Percentiles rank a stretch among this genome's conserved stretches.
Conservation (phyloP, 257 asterid species). For the Datura wrightii region DNA sequence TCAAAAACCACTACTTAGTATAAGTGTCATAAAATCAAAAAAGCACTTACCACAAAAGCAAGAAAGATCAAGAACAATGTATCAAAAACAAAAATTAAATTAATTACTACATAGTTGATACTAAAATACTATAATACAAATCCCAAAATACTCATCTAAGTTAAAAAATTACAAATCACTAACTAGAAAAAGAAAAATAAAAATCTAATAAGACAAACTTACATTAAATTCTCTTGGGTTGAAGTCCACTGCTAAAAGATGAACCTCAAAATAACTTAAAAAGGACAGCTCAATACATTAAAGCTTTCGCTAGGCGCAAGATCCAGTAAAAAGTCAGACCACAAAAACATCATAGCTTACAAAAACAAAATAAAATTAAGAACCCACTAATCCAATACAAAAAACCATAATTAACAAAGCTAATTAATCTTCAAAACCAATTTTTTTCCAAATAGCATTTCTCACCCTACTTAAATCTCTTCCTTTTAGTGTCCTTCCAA, state of each 20-base stretch:
- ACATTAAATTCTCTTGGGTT: conserved; percentile 40
- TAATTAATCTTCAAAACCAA: conserved; percentile 73
- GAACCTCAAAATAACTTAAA: conserved; percentile 35
- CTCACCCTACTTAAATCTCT: conserved; percentile 90
- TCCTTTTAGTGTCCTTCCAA: conserved; percentile 86
- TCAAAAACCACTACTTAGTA: background rate
- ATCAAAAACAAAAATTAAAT: background rate
- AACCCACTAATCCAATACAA: conserved; percentile 14
- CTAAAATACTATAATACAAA: background rate
- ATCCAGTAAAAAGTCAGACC: too few relatives aligned
- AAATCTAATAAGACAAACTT: conserved; percentile 2
- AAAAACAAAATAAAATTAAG: background rate
- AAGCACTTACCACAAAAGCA: background rate
- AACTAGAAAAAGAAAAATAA: too few relatives aligned
- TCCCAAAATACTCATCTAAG: too few relatives aligned
- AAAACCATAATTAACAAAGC: too few relatives aligned
- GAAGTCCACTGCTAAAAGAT: conserved; percentile 38
- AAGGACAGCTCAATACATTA: too few relatives aligned
- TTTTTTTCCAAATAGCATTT: conserved; percentile 87
- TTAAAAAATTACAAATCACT: too few relatives aligned
- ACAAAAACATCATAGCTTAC: background rate
- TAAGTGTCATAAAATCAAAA: background rate
- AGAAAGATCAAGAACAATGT: background rate
- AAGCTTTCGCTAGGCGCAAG: too few relatives aligned
- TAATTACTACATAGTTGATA: background rate